phyloP scores from a whole-genome alignment of 2,329 filamentous ascomycete species.

The Microdochium trichocladiopsis region DNA sequence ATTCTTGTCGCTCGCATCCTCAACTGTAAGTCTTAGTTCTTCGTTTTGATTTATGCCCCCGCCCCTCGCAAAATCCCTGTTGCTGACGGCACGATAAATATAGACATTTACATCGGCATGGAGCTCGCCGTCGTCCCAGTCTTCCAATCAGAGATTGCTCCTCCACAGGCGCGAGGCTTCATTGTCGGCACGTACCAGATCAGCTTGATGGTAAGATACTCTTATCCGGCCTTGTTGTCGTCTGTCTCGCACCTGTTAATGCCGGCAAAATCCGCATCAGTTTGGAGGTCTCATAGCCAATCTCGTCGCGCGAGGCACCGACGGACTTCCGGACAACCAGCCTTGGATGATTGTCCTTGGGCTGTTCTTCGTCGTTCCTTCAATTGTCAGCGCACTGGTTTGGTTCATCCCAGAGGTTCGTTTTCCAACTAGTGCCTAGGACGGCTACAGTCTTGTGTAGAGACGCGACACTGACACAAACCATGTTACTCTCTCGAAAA shows the following conservation, averaged over 20 bases:
- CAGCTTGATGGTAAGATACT: conserved; percentile 14
- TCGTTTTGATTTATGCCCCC: not conserved
- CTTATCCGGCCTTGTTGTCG: not conserved
- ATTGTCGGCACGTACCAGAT: conserved; percentile 27
- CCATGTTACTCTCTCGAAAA: not conserved
- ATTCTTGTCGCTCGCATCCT: conserved; percentile 25
- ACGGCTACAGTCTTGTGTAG: too few relatives aligned
- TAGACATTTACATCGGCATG: conserved; percentile 28
- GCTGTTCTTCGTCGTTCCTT: conserved; percentile 24
- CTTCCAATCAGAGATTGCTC: conserved; percentile 25
- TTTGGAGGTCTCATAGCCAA: conserved; percentile 11
- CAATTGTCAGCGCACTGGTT: conserved; percentile 14
- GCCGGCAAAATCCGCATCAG: not conserved
- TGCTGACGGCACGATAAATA: not conserved
- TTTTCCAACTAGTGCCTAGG: too few relatives aligned
- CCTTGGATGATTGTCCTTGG: conserved; percentile 26
- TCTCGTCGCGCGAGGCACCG: conserved; percentile 18
- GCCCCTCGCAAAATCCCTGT: not conserved
- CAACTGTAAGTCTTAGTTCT: conserved; percentile 10
- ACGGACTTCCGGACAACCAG: conserved; percentile 16
- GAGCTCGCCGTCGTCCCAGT: conserved; percentile 28
- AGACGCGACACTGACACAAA: too few relatives aligned
- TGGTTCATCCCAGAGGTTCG: conserved; percentile 19
- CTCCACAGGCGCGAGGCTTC: conserved; percentile 19
- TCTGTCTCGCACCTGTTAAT: not conserved